Evolutionary conservation across 192 early-diverging fungal species (phyloP), one percentile per base, ranked within the genome.

Genomic region (Gaertneriomyces sp.): DNA sequence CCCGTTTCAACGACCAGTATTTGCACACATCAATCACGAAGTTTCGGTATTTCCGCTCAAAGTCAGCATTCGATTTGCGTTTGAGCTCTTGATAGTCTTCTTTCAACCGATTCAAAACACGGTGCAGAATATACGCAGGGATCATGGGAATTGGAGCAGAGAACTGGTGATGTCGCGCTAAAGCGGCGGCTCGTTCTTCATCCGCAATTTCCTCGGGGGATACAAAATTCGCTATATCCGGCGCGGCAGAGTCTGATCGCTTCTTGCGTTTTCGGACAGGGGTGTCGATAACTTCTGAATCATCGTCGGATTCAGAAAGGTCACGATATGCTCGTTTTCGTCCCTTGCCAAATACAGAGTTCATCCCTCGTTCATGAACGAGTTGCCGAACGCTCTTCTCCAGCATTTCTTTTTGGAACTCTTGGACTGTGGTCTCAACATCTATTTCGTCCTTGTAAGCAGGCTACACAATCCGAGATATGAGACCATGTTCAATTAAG

Each of bases 1-100:
- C 87, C 39, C 95, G 85, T 72, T 99, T 99, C 8, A 98, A 79
- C 3, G 94, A 86, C 97, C 97, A 99, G 76, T 95, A 99, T 69
- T 88, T 85, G 61, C 90, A 90, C 40, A 95, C 84, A 17, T 69
- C 74, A 20, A 81, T 74, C n/a, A 93, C 61, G 38, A 92, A 79
- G 9, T 84, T 76, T 52, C 43, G 45, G 6, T 72, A 67, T 42
- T 79, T 81, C 45, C 83, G 81, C 8, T 73, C 72, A 66, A 76
- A 69, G 19, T 69, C 58, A 5, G 25, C 63, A 33, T 33, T 33
- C 59, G 25, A 20, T 40, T 63, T 62, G 53, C 43, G n/a, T 49
- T 70, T 70, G 33, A 51, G 47, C 33, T 64, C 60, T 54, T 43
- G 46, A 11, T 59, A 44, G 19, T 65, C 66, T 33, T 43, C 64